Base-by-base conservation (phyloP, 2,329 filamentous ascomycete genomes). In the Aureobasidium lini region DNA sequence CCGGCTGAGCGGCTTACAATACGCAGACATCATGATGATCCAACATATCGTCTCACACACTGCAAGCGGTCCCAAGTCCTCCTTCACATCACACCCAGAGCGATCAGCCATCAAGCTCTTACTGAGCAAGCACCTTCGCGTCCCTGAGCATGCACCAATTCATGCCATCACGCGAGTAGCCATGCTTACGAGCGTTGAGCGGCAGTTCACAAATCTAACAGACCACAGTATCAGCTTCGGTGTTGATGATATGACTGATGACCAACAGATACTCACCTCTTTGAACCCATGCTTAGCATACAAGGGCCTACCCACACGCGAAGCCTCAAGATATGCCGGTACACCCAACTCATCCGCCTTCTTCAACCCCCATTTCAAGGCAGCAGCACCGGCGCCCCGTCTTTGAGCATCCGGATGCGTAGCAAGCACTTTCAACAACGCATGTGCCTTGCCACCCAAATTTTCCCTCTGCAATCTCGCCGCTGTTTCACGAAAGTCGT, bases 241-340 rank as follows among this genome's bases (percentile, higher is more conserved):
- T 29, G 28, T 29, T 18, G 29, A 23, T 23, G 10, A 11, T 28
- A 16, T 16, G n/a, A 4, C 10, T 9, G 5, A 18, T 18, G 16
- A 31, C 7, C 29, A 37, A 15, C n/a, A 16, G 23, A 59, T 48
- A 9, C 60, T 49, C n/a, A 59, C 56, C 2, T 47, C 60, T 32
- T 54, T 57, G 61, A 71, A 75, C 49, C 68, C 70, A 64, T 64
- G 70, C 57, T 63, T 65, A 63, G 72, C 70, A 63, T 77, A 76
- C n/a, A 77, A 58, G 9, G 64, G 62, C 59, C 65, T 64, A 1
- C 69, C 75, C 31, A 61, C 53, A 34, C 64, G 53, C 2, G 67
- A 70, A 4, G 71, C 65, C 60, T 72, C 71, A 28, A 77, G 56
- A 66, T 75, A 77, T 6, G 64, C 65, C 2, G 66, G 65, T 53